Base-by-base conservation (phyloP, 805 yeast species). In the Brettanomyces bruxellensis region DNA sequence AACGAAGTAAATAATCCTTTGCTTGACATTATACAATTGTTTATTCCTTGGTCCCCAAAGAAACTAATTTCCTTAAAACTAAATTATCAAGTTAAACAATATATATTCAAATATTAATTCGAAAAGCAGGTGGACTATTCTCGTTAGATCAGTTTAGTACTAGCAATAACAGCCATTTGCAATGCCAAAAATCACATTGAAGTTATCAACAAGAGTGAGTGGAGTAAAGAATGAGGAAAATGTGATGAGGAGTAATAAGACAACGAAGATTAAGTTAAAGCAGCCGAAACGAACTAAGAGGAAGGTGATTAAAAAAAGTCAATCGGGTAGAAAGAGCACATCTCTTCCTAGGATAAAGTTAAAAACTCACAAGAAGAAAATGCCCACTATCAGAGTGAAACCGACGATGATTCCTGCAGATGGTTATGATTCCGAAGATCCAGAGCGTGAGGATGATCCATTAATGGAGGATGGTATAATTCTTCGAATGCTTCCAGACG, bases 401-500 rank as follows among this genome's bases (percentile, higher is more conserved):
- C 81, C 81, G 1, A 72, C 78, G 0, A 70, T 95, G 55, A 72
- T 83, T 3, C 93, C 95, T 0, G 96, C 96, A 4, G 96, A 91
- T 55, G 98, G 98, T 1, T 91, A 91, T 63, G 99, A 91, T 59
- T 84, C 95, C 3, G 98, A 91, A 57, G 97, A 95, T 18, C 95
- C 96, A 0, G 98, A 91, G 53, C 70, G 87, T 25, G 99, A 93
- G 60, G 96, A 89, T 49, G 97, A 93, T 58, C 98, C 99, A 1
- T 67, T 88, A 50, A 69, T 88, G 7, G 98, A 93, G 58, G 95
- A 87, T 53, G 95, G 93, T 0, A 72, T 93, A 1, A 71, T 89
- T 1, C 62, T 93, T 39, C 72, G 99, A 46, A 80, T 91, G 67
- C 52, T 81, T n/a, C 67, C 70, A 1, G 72, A 77, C 54, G 87